phyloP scores from a whole-genome alignment of 768 basidiomycete genomes.

The Tephrocybe sp. region DNA sequence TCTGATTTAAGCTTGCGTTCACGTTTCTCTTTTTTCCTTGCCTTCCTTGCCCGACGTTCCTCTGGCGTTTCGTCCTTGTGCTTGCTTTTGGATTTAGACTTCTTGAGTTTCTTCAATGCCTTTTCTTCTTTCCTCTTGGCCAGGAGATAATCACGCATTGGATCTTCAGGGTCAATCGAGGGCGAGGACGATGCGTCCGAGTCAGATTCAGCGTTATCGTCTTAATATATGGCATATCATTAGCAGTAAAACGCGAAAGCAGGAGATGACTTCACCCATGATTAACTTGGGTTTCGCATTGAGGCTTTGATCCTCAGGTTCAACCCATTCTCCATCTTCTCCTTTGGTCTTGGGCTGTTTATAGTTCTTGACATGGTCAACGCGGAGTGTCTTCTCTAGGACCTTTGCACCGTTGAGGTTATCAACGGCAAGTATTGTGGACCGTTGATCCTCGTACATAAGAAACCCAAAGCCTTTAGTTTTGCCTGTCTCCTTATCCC shows the following conservation, averaged over 20 bases:
- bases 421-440: constrained; percentile 94
- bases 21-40: constrained; percentile 65
- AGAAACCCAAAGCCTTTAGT: constrained; percentile 91
- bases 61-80: constrained; percentile 77
- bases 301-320: constrained; percentile 79
- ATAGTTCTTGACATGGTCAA: constrained; percentile 91
- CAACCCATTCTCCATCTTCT: constrained; percentile 83
- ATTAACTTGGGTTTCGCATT: constrained; percentile 82
- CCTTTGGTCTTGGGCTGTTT: constrained; percentile 78
- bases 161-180: constrained; percentile 92
- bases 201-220: constrained; percentile 54
- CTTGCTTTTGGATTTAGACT: constrained; percentile 61
- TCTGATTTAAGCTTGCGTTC: constrained; percentile 58
- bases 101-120: constrained; percentile 61
- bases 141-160: constrained; percentile 92
- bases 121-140: constrained; percentile 72
- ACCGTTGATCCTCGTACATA: constrained; percentile 99
- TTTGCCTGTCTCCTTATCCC: constrained; percentile 92
- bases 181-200: constrained; percentile 63
- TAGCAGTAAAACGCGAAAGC: background rate
- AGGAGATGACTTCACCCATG: constrained; percentile 42
- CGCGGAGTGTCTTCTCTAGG: constrained; percentile 80
- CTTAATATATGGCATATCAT: constrained; percentile 27
- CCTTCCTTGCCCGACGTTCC: constrained; percentile 74
- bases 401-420: constrained; percentile 96